Evolutionary conservation across 2,329 filamentous ascomycete genomes (phyloP).

Genomic region (Colletotrichum euphorbiae): DNA sequence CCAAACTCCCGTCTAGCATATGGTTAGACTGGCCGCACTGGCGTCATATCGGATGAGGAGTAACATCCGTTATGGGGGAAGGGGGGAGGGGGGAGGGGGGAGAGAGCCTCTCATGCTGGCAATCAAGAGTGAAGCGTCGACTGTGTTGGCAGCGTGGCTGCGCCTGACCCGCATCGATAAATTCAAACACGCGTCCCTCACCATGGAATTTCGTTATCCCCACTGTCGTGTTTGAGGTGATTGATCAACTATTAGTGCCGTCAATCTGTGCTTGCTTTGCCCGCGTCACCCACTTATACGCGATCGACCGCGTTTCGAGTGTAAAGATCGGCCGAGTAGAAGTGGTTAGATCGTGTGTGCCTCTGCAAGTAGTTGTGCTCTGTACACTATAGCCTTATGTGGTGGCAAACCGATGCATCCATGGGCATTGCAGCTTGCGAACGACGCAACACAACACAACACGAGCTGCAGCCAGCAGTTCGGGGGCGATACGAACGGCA

Average conservation of each 20-base stretch:
- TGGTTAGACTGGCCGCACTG: too few species aligned
- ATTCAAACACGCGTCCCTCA: neutral
- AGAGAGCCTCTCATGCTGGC: too few species aligned
- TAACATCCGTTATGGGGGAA: too few species aligned
- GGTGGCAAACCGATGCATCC: slow-evolving; percentile 10
- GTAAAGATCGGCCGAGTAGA: too few species aligned
- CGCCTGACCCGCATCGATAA: neutral
- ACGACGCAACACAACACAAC: neutral
- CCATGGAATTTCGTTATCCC: neutral
- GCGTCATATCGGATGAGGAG: too few species aligned
- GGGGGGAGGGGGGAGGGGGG: too few species aligned
- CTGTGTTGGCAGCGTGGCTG: too few species aligned
- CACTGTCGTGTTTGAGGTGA: neutral
- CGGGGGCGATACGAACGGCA: neutral
- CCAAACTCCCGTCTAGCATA: too few species aligned
- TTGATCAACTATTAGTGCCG: neutral
- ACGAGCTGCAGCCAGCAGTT: slow-evolving; percentile 18
- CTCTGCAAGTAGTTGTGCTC: neutral
- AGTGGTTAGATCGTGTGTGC: too few species aligned
- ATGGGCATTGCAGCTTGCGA: neutral
- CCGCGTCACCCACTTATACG: neutral
- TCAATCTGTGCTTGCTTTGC: neutral
- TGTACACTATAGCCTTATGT: neutral
- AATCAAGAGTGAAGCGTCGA: too few species aligned
- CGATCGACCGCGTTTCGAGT: too few species aligned